Conservation (phyloP, 83 land plant species). For the Thuja plicata region DNA sequence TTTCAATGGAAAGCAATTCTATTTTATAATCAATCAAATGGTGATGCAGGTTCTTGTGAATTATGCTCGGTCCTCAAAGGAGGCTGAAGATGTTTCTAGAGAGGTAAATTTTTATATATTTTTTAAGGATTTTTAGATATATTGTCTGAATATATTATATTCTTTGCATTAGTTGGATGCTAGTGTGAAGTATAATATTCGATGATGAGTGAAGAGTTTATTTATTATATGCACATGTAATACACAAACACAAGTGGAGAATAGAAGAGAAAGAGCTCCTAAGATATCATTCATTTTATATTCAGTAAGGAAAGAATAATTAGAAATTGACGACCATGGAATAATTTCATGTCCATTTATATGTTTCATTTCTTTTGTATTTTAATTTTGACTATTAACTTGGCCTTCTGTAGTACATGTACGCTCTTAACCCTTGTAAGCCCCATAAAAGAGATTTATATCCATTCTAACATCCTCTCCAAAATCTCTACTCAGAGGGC, state of each 20-base stretch:
- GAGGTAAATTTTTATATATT: constrained; percentile 43
- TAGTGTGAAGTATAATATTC: not conserved
- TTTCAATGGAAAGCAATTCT: not conserved
- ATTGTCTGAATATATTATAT: too few species aligned
- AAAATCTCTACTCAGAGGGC: too few species aligned
- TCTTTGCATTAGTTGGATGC: not conserved
- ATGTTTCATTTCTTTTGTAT: not conserved
- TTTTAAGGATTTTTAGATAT: not conserved
- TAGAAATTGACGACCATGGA: not conserved
- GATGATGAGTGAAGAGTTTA: not conserved
- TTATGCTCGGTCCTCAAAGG: constrained; percentile 87
- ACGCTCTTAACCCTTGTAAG: not conserved
- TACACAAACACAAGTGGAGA: not conserved
- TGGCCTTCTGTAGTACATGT: not conserved
- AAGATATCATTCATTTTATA: not conserved
- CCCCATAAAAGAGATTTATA: not conserved
- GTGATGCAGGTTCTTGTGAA: constrained; percentile 81
- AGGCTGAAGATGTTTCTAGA: constrained; percentile 87
- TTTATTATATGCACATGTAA: not conserved
- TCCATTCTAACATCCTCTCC: too few species aligned
- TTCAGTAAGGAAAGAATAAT: not conserved
- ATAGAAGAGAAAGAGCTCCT: not conserved
- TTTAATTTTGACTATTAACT: not conserved
- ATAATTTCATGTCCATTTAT: not conserved
- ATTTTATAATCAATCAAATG: constrained; percentile 8